Conservation (phyloP, 2,329 filamentous ascomycete genomes). For the Hymenoscyphus occultus region DNA sequence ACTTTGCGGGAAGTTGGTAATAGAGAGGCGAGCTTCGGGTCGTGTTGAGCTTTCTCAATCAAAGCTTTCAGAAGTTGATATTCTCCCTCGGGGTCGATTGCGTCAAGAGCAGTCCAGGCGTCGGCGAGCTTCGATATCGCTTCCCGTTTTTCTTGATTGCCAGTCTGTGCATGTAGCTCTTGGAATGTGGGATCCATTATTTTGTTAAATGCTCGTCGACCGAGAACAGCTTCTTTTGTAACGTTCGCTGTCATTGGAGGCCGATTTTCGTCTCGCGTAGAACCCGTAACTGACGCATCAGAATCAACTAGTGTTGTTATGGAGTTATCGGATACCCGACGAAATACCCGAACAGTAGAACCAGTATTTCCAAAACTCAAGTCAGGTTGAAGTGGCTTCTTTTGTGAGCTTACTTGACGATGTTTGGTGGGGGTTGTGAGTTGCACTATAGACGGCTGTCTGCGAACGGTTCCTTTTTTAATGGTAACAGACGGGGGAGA, state of each 20-base stretch:
- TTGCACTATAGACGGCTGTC: constrained; percentile 39
- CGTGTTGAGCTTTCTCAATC: constrained; percentile 68
- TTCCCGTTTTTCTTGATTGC: constrained; percentile 69
- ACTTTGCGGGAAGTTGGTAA: constrained; percentile 32
- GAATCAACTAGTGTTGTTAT: constrained; percentile 29
- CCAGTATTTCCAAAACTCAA: constrained; percentile 92
- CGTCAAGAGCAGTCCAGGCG: constrained; percentile 80
- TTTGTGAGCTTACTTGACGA: constrained; percentile 39
- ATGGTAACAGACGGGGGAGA: constrained; percentile 56
- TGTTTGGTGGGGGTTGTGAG: constrained; percentile 33
- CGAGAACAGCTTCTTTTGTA: constrained; percentile 80
- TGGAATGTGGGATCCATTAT: constrained; percentile 79
- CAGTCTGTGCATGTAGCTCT: constrained; percentile 81
- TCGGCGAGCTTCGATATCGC: constrained; percentile 80
- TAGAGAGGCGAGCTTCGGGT: constrained; percentile 57
- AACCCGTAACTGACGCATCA: constrained; percentile 21
- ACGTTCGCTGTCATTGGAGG: constrained; percentile 55
- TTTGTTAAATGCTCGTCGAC: constrained; percentile 76
- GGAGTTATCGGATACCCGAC: constrained; percentile 73
- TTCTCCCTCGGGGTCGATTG: constrained; percentile 84
- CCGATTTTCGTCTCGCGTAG: constrained; percentile 60
- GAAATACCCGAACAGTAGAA: constrained; percentile 89
- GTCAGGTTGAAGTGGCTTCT: constrained; percentile 81
- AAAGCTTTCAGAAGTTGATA: constrained; percentile 80
- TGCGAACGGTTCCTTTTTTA: constrained; percentile 53